These are phyloP conservation scores for Jasminum sambac DNA, from an alignment of 257 asterid genomes.

Conservation along the genomic window DNA sequence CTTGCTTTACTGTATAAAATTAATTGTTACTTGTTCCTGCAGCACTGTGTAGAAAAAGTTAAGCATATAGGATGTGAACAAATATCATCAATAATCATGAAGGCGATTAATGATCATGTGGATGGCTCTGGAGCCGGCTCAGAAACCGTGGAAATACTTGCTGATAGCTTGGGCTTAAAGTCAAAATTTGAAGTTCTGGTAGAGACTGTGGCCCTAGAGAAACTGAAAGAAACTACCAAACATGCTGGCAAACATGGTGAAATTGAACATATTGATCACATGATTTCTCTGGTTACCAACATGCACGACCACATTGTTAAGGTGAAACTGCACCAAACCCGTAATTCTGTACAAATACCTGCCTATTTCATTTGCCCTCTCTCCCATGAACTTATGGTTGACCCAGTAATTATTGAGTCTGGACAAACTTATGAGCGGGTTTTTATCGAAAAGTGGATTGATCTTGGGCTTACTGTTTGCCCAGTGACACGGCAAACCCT, in stretches of 20 bases:
- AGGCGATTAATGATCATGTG: constrained; percentile 57
- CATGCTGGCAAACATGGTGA: constrained; percentile 66
- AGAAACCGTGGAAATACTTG: constrained; percentile 57
- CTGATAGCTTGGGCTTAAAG: constrained; percentile 63
- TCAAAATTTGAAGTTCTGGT: constrained; percentile 79
- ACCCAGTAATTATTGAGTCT: constrained; percentile 88
- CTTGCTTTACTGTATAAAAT: constrained; percentile 7
- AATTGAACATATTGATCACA: constrained; percentile 69
- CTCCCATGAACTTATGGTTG: constrained; percentile 87
- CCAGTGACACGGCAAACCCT: constrained; percentile 86
- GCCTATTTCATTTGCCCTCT: constrained; percentile 88
- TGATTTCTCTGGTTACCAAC: constrained; percentile 66
- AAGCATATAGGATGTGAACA: constrained; percentile 53
- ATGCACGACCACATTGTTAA: constrained; percentile 79
- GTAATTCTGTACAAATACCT: constrained; percentile 69
- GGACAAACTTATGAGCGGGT: constrained; percentile 93
- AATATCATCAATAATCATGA: constrained; percentile 48
- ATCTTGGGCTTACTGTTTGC: constrained; percentile 84
- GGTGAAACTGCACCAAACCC: constrained; percentile 62
- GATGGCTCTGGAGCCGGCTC: constrained; percentile 70
- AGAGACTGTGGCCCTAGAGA: constrained; percentile 90
- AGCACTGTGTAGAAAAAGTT: constrained; percentile 55
- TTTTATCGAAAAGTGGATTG: constrained; percentile 78
- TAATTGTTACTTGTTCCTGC: constrained; percentile 29
- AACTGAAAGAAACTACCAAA: constrained; percentile 78